phyloP scores from a whole-genome alignment of 768 basidiomycete genomes.

The Crepidotus variabilis region DNA sequence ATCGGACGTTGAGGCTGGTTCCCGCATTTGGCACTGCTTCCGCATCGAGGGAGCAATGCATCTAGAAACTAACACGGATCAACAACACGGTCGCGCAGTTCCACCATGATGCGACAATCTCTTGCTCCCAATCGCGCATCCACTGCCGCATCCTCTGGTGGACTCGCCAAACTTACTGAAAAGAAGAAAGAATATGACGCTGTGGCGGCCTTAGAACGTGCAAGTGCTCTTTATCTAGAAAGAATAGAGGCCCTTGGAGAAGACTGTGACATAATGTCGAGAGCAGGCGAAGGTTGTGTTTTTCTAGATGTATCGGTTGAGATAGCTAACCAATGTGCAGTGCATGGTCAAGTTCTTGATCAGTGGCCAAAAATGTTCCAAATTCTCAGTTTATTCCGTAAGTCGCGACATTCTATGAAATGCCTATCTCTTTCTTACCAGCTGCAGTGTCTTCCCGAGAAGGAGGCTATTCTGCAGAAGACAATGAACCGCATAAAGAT shows the following conservation, averaged over 20 bases:
- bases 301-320: conserved; percentile 1
- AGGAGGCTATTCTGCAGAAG: conserved; percentile 19
- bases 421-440: neutral
- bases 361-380: conserved; percentile 86
- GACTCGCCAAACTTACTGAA: conserved; percentile 55
- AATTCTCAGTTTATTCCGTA: conserved; percentile 67
- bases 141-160: conserved; percentile 38
- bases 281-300: conserved; percentile 62
- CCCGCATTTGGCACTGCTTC: neutral
- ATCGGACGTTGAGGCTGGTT: neutral
- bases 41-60: neutral
- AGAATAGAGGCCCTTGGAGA: conserved; percentile 66
- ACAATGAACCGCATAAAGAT: conserved; percentile 9
- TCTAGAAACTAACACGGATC: neutral
- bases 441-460: conserved; percentile 48
- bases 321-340: conserved; percentile 26
- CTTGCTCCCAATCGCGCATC: conserved; percentile 42
- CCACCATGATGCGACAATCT: conserved; percentile 51
- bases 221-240: conserved; percentile 59
- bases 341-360: conserved; percentile 72
- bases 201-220: conserved; percentile 65
- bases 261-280: conserved; percentile 75
- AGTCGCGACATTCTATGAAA: conserved; percentile 20
- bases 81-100: neutral
- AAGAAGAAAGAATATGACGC: conserved; percentile 84